Evolutionary conservation across 1,139 yeast genomes (phyloP).

Genomic region (Casaregolazyma suthepensis): DNA sequence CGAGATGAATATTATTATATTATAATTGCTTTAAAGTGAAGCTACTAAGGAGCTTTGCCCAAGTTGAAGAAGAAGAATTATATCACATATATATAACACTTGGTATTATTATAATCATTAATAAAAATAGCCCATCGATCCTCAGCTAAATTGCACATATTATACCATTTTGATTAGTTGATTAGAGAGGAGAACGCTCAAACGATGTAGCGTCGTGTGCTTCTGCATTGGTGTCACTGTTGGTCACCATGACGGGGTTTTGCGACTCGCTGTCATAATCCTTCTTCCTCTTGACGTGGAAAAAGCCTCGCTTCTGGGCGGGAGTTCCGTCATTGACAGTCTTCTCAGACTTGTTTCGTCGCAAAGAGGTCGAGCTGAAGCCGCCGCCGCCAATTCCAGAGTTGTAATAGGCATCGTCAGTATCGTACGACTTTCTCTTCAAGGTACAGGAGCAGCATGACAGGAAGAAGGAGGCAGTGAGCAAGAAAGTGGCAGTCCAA

Average conservation of each 20-base stretch:
- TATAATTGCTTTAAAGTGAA: not conserved
- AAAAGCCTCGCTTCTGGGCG: conserved; percentile 15
- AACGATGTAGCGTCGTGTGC: conserved; percentile 17
- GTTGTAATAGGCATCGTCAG: conserved; percentile 9
- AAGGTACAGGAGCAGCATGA: conserved; percentile 27
- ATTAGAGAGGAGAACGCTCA: conserved; percentile 5
- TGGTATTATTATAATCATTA: not conserved
- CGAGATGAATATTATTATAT: conserved; percentile 4
- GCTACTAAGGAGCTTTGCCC: not conserved
- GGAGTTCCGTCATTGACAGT: not conserved
- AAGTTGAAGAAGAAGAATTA: not conserved
- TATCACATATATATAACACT: not conserved
- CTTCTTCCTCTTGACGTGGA: conserved; percentile 12
- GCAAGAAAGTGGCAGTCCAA: conserved; percentile 55
- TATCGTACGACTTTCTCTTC: conserved; percentile 13
- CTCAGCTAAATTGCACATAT: not conserved
- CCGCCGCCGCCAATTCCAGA: conserved; percentile 7
- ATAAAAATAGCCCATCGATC: not conserved
- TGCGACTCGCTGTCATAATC: conserved; percentile 15
- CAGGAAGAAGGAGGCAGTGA: conserved; percentile 34
- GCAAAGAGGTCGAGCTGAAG: conserved; percentile 5
- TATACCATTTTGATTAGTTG: not conserved
- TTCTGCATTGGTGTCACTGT: not conserved
- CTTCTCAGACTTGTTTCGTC: conserved; percentile 7
- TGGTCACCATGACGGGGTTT: conserved; percentile 17